Percentiles rank a stretch among this genome's conserved stretches.
These are phyloP conservation scores for Suillus variegatus DNA, from an alignment of 768 basidiomycete genomes.

Conservation along the genomic window DNA sequence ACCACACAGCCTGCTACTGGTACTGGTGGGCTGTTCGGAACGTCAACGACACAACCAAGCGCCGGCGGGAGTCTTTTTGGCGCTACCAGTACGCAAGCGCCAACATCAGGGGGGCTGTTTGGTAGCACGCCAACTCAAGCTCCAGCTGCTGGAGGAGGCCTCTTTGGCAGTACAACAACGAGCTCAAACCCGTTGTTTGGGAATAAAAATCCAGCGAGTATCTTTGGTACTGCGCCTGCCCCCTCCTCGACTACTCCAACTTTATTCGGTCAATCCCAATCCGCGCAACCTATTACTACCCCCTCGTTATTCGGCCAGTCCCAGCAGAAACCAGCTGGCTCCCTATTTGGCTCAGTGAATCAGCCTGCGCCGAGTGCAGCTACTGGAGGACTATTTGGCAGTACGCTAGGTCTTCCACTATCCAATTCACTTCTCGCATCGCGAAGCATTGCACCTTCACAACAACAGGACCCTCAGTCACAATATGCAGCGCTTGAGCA, in stretches of 20 bases:
- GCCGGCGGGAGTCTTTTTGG: conserved; percentile 20
- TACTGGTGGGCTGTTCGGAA: conserved; percentile 22
- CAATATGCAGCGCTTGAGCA: conserved; percentile 57
- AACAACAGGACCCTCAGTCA: conserved; percentile 59
- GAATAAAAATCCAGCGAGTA: conserved; percentile 30
- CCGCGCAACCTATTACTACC: conserved; percentile 14
- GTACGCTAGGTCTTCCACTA: conserved; percentile 32
- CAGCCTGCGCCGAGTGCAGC: conserved; percentile 17
- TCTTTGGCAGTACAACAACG: conserved; percentile 29
- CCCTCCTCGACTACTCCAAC: conserved; percentile 24
- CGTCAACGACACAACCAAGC: conserved; percentile 5
- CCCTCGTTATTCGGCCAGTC: conserved; percentile 24
- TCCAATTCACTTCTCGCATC: conserved; percentile 41
- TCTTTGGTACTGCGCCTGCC: conserved; percentile 22
- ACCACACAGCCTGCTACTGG: conserved; percentile 19
- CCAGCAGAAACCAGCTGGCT: conserved; percentile 22
- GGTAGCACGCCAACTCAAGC: conserved; percentile 22
- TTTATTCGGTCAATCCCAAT: conserved; percentile 32
- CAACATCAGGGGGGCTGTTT: conserved; percentile 31
- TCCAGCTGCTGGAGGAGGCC: conserved; percentile 22
- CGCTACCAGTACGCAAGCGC: conserved; percentile 14
- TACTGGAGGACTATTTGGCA: conserved; percentile 39
- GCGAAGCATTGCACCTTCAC: conserved; percentile 36
- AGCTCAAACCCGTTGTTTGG: conserved; percentile 37
- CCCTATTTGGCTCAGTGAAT: conserved; percentile 33